Conservation (phyloP, 805 yeast genomes). For the Priceomyces carsonii region DNA sequence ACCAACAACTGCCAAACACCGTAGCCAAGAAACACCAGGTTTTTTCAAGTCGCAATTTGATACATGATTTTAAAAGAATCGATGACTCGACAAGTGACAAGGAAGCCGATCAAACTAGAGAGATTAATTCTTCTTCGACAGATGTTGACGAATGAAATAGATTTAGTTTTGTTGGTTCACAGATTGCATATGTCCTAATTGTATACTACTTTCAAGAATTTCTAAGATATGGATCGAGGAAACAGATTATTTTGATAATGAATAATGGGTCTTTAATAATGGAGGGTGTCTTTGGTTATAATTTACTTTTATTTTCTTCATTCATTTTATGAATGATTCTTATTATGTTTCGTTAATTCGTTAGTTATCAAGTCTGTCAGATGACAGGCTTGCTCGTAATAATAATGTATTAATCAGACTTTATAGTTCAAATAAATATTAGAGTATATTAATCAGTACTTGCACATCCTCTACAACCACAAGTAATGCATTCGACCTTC, state of each 20-base stretch:
- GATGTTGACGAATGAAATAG: slow-evolving; percentile 8
- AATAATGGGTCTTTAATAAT: too few relatives aligned
- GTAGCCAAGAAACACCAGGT: slow-evolving; percentile 9
- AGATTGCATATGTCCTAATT: too few relatives aligned
- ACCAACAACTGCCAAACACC: slow-evolving; percentile 18
- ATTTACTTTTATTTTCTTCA: too few relatives aligned
- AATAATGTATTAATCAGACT: slow-evolving; percentile 4
- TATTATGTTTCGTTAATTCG: too few relatives aligned
- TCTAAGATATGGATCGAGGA: too few relatives aligned
- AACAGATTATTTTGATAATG: too few relatives aligned
- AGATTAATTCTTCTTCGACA: slow-evolving; percentile 9
- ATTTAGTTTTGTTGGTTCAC: too few relatives aligned
- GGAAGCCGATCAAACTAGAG: slow-evolving; percentile 2
- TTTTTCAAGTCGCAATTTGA: slow-evolving; percentile 17
- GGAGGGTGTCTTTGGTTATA: too few relatives aligned
- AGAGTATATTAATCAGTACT: slow-evolving; percentile 54
- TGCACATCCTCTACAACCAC: slow-evolving; percentile 87
- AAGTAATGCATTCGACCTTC: slow-evolving; percentile 61
- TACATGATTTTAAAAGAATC: slow-evolving; percentile 19
- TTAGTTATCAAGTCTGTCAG: too few relatives aligned
- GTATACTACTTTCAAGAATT: too few relatives aligned
- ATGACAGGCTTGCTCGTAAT: too few relatives aligned
- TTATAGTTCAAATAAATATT: slow-evolving; percentile 3
- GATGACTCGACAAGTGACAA: slow-evolving; percentile 9
- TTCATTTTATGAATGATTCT: too few relatives aligned